Conservation (phyloP, 257 asterid genomes). For the Fraxinus pennsylvanica region DNA sequence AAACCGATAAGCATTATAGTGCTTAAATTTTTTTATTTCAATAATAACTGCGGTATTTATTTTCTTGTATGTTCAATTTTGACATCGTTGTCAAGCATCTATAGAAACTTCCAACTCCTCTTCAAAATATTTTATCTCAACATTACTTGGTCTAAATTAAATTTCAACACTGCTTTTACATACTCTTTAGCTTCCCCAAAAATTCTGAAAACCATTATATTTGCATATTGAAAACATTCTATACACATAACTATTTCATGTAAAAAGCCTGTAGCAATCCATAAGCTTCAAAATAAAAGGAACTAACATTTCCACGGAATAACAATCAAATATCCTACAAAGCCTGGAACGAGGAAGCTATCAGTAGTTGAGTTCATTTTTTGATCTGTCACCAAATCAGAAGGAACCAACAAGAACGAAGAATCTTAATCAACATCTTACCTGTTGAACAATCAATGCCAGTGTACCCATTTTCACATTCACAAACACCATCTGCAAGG, state of each 20-base stretch:
- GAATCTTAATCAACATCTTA: conserved; percentile 23
- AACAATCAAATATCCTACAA: neutral
- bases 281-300: neutral
- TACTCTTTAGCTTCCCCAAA: neutral
- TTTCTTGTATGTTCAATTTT: neutral
- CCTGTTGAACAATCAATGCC: conserved; percentile 97
- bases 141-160: neutral
- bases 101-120: neutral
- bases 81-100: neutral
- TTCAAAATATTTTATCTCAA: neutral
- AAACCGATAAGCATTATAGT: neutral
- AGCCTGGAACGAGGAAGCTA: neutral
- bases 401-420: neutral
- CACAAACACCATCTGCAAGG: conserved; percentile 61
- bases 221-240: neutral
- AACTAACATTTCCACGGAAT: neutral
- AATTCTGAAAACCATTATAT: neutral
- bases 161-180: neutral
- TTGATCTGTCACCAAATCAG: neutral
- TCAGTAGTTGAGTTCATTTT: neutral
- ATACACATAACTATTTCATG: neutral
- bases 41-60: neutral
- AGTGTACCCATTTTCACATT: conserved; percentile 74
- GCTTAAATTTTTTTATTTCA: neutral
- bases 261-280: neutral